Evolutionary conservation across 2,329 filamentous ascomycete species (phyloP), one percentile per base, ranked within the genome.

Genomic region (Hypoxylon sp.): DNA sequence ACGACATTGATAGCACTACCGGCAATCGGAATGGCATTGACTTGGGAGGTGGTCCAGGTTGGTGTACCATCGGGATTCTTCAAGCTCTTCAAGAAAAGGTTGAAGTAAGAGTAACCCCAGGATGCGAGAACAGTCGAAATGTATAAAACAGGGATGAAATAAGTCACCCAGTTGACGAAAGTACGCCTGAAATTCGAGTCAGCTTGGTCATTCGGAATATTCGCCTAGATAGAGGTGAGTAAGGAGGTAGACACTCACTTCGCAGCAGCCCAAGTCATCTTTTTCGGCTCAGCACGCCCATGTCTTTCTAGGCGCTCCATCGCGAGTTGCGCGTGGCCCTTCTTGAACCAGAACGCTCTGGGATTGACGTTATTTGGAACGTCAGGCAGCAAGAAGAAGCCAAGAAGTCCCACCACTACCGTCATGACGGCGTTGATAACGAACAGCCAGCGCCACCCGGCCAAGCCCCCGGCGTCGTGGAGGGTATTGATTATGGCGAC

Each of bases 351-450:
- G 58, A 77, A 74, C 3, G 76, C 76, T 15, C 75, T 65, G 0
- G 77, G 74, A 15, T 74, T 75, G 1, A 76, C 73, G 2, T 67
- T 70, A 29, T 75, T 76, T 0, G 78, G 77, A 8, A 79, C 72
- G 13, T 77, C 77, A 0, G 78, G 78, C 21, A 75, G 60, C 24
- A 84, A 77, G 35, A 83, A 67, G 62, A 79, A 83, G 0, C 83
- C 83, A 2, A 79, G 74, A 2, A 81, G 48, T 0, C 81, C 81
- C 8, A 84, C 77, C 0, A 79, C 77, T 2, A 85, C 73, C 1
- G 80, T 83, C 69, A 84, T 85, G 21, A 83, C 73, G 1, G 79
- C 82, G 56, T 85, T 83, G 38, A 86, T 82, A 20, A 85, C 77
- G 48, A 85, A 86, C 0, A 84, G 70, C 81, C 78, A 81, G 21